These are phyloP conservation scores for Rhodotorula kratochvilovae DNA, from an alignment of 768 basidiomycete genomes.

Conservation along the genomic window DNA sequence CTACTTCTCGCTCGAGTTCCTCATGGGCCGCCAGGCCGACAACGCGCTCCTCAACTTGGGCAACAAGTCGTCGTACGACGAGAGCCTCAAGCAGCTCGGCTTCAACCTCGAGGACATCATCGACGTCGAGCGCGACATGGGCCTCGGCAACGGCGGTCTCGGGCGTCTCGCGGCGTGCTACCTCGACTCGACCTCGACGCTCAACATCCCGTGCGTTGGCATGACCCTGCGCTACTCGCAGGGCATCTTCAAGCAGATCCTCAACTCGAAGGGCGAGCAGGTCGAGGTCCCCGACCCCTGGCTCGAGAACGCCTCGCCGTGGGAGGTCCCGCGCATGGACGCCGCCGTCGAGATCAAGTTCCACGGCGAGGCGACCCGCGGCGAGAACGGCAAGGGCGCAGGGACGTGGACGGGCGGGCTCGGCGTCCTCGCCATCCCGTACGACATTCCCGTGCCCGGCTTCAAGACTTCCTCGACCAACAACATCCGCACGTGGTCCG, in stretches of 20 bases:
- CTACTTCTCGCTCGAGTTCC: conserved; percentile 89
- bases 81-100: conserved; percentile 70
- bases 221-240: conserved; percentile 54
- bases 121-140: conserved; percentile 87
- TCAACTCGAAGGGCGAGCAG: conserved; percentile 54
- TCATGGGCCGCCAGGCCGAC: conserved; percentile 44
- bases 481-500: conserved; percentile 57
- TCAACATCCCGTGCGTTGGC: conserved; percentile 90
- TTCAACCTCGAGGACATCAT: conserved; percentile 58
- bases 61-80: conserved; percentile 67
- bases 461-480: conserved; percentile 77
- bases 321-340: conserved; percentile 48
- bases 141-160: conserved; percentile 81
- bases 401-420: conserved; percentile 68
- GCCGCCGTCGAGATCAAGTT: conserved; percentile 60
- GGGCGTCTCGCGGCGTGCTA: conserved; percentile 97
- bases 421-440: conserved; percentile 87
- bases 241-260: conserved; percentile 77
- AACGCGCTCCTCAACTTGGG: conserved; percentile 71
- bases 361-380: conserved; percentile 73
- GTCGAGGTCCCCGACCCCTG: conserved; percentile 73
- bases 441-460: conserved; percentile 88
- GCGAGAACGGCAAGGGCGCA: conserved; percentile 54
- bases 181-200: conserved; percentile 78
- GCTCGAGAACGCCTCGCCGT: conserved; percentile 68